phyloP scores from a whole-genome alignment of 129 eudicot genomes.

The Ambrosia trifida region DNA sequence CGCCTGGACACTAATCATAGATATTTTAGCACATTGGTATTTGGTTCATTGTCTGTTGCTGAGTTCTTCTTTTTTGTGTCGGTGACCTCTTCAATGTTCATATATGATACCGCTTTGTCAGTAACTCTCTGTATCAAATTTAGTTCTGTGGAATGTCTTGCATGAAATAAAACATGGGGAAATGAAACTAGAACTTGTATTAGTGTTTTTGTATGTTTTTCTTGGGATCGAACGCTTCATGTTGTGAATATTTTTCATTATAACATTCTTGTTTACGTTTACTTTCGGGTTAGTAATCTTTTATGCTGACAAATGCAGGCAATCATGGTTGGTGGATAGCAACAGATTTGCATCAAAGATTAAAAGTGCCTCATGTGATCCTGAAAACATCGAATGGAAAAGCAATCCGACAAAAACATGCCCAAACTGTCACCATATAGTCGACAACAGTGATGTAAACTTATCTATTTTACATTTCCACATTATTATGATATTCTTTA shows the following conservation, averaged over 20 bases:
- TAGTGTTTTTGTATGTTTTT: background rate
- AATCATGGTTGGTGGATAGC: slow-evolving; percentile 90
- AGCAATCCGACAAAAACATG: slow-evolving; percentile 88
- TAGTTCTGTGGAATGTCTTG: background rate
- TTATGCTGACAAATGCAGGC: slow-evolving; percentile 54
- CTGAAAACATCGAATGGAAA: slow-evolving; percentile 59
- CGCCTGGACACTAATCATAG: background rate
- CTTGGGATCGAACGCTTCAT: background rate
- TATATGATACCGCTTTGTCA: background rate
- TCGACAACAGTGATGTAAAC: slow-evolving; percentile 89
- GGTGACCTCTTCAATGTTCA: background rate
- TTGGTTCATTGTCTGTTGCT: background rate
- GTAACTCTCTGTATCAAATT: background rate
- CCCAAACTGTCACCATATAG: slow-evolving; percentile 68
- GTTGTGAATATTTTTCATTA: background rate
- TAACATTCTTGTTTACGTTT: background rate
- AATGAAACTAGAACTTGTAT: background rate
- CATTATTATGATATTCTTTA: background rate
- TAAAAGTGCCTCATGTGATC: slow-evolving; percentile 69
- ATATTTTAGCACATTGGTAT: background rate
- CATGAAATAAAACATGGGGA: slow-evolving; percentile 1
- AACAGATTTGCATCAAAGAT: slow-evolving; percentile 86
- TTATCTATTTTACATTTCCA: slow-evolving; percentile 4
- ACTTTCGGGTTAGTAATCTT: background rate
- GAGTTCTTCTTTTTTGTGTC: too few relatives aligned